Base-by-base conservation (phyloP, 495 filamentous ascomycete species). In the Trichoderma erinaceum region DNA sequence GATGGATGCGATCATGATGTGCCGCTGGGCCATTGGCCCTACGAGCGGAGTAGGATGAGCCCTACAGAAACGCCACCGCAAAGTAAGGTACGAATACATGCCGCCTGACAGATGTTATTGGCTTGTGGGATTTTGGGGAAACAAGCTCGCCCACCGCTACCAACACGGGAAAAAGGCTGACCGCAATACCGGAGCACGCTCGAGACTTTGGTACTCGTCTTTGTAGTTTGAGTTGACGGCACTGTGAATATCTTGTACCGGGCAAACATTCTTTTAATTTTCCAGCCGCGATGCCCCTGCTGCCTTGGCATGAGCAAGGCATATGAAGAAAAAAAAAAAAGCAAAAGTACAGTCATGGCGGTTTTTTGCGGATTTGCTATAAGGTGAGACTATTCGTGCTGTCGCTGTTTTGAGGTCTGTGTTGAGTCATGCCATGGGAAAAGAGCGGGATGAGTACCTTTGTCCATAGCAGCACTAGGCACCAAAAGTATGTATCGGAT, bases 21-120 rank as follows among this genome's bases (percentile, higher is more conserved):
- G 56, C 56, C 56, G 56, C 27, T 61, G 56, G n/a, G 27, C 56
- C 56, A 61, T 61, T 61, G 56, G 56, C 56, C 56, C 56, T 61
- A 61, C 56, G 56, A 25, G 56, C 56, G 56, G 56, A 61, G 56
- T 10, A 27, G 16, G 2, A 61, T 52, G 48, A 61, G 56, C 56
- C 56, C 56, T 61, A 61, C 56, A 32, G 27, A 23, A 25, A 61
- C 56, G 56, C 56, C 56, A 61, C 56, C 56, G 56, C 16, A n/a
- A 21, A n/a, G 16, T 23, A 52, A 52, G 48, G 48, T 52, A 52
- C 48, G 18, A n/a, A 52, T n/a, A 52, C n/a, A 52, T 23, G 48
- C 48, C 21, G 18, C 21, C 7, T 52, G 44, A 48, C 44, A 48
- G 18, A 10, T 10, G n/a, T 3, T 23, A n/a, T 18, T 27, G 56